Base-by-base conservation (phyloP, 345 rosid genomes). In the Hevea brasiliensis region DNA sequence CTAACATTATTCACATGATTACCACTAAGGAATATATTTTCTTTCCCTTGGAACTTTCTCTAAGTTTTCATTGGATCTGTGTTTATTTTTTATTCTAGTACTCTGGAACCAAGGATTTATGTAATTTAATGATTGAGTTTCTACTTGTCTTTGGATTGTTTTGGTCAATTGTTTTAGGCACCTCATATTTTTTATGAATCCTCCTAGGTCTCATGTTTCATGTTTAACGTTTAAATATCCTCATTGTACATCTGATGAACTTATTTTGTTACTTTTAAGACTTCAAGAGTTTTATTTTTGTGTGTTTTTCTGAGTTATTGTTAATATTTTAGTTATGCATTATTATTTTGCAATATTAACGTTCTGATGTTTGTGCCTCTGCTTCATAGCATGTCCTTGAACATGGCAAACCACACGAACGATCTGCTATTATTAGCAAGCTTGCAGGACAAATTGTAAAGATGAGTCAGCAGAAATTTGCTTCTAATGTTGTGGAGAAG, bases 401-500 rank as follows among this genome's bases (percentile, higher is more conserved):
- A 71, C 96, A 88, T 57, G 96, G 99, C 42, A 95, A 87, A 73
- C 89, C 90, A 14, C 85, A 89, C 40, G 94, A 92, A 75, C 82
- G 92, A 72, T 81, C 97, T 69, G 87, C 90, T 73, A 85, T 95
- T 7, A 89, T 95, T 59, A 81, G 80, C 73, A 80, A 92, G 89
- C 92, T 95, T 76, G 88, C 93, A 32, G 98, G 99, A 74, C 96
- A 92, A 85, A 88, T 95, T 57, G 96, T 95, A 69, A 88, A 83
- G 79, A 90, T 95, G 99, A 95, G 98, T 81, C 98, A 92, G 78
- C 98, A 95, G 79, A 95, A 95, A 83, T 95, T 89, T 73, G 99
- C 99, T 79, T 95, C 99, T 20, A 95, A 95, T 62, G 99, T 95
- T 64, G 94, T 95, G 54, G 99, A 92, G 84, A 92, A 89, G 75